phyloP scores from a whole-genome alignment of 495 filamentous ascomycete species.

The Talaromyces borbonicus region DNA sequence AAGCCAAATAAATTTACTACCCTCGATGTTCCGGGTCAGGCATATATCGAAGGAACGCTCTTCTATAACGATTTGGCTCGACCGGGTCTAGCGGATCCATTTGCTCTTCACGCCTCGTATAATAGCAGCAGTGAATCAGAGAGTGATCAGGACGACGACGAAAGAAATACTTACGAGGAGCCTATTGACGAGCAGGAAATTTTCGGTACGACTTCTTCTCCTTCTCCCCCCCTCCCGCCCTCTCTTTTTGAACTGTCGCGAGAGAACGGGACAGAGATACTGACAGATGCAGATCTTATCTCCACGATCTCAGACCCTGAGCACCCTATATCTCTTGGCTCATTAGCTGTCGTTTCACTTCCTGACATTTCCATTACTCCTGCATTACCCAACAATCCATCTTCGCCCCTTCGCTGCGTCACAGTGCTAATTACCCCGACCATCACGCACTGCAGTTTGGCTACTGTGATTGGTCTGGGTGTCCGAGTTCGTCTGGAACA shows the following conservation, averaged over 20 bases:
- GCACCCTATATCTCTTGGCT: slow-evolving; percentile 86
- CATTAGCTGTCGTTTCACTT: slow-evolving; percentile 85
- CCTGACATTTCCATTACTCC: slow-evolving; percentile 78
- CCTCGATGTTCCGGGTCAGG: not conserved
- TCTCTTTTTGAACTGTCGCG: no score
- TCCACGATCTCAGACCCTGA: slow-evolving; percentile 92
- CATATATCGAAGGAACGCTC: slow-evolving; percentile 14
- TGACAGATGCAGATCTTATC: slow-evolving; percentile 61
- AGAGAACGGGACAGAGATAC: not conserved
- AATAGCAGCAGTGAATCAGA: slow-evolving; percentile 1
- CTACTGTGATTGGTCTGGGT: slow-evolving; percentile 91
- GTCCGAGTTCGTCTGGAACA: slow-evolving; percentile 87
- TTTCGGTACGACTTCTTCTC: slow-evolving; percentile 54
- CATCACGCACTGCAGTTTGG: slow-evolving; percentile 91
- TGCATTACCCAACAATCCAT: slow-evolving; percentile 38
- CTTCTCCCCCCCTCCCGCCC: not conserved
- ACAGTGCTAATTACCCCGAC: slow-evolving; percentile 80
- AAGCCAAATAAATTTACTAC: slow-evolving; percentile 8
- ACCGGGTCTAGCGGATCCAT: slow-evolving; percentile 44
- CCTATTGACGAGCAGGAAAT: slow-evolving; percentile 95
- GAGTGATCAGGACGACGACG: slow-evolving; percentile 40
- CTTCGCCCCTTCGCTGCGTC: slow-evolving; percentile 39
- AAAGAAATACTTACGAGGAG: slow-evolving; percentile 52
- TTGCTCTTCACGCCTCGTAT: slow-evolving; percentile 25
- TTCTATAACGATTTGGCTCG: slow-evolving; percentile 37